Conservation (phyloP, 306 rosid genomes). For the Prunus padus region DNA sequence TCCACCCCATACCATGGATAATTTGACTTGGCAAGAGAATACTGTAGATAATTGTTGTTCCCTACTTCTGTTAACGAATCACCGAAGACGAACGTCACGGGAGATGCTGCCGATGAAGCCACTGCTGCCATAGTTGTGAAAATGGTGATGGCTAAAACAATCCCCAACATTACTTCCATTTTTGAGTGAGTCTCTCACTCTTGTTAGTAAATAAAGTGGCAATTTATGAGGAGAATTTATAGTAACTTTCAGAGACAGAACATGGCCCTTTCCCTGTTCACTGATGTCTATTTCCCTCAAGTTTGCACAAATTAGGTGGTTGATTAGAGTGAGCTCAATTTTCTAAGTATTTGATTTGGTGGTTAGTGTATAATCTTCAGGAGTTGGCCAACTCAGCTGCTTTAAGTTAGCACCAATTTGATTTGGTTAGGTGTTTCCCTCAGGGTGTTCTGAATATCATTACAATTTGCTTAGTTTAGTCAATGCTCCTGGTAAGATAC, state of each 20-base stretch:
- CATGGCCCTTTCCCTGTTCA: neutral
- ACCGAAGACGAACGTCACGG: constrained; percentile 62
- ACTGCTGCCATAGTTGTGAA: constrained; percentile 14
- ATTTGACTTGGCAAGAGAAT: constrained; percentile 70
- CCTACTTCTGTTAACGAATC: constrained; percentile 88
- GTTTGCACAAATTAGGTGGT: constrained; percentile 45
- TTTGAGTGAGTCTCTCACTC: neutral
- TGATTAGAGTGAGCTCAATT: constrained; percentile 11
- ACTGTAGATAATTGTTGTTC: constrained; percentile 69
- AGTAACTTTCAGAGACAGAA: constrained; percentile 11
- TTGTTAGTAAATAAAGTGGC: neutral
- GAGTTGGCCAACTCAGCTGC: constrained; percentile 16
- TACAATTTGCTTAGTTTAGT: too few species aligned
- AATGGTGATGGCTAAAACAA: constrained; percentile 27
- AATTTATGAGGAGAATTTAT: constrained; percentile 24
- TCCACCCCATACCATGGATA: constrained; percentile 89
- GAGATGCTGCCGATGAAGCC: constrained; percentile 19
- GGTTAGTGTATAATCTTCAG: constrained; percentile 13
- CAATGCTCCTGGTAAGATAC: too few species aligned
- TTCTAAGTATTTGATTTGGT: constrained; percentile 3
- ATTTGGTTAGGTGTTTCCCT: neutral
- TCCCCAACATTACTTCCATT: constrained; percentile 8
- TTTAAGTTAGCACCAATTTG: neutral
- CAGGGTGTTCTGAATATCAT: neutral
- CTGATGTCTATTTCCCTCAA: constrained; percentile 38